Conservation (phyloP, 768 basidiomycete species). For the Termitomyces sp. region DNA sequence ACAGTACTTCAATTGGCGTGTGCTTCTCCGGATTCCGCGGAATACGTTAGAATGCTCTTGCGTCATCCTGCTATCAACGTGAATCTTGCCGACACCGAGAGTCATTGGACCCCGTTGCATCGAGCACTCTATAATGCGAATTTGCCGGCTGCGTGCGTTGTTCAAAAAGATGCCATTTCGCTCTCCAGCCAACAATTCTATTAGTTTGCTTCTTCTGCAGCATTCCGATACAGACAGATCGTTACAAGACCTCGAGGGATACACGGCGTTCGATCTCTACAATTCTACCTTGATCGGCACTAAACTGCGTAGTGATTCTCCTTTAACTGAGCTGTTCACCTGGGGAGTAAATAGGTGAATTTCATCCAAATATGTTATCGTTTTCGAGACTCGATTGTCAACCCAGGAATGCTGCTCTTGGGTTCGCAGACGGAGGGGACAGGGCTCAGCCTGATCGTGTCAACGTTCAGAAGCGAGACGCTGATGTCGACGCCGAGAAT, state of each 20-base stretch:
- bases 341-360: slow-evolving; percentile 81
- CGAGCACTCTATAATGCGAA: slow-evolving; percentile 82
- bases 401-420: slow-evolving; percentile 81
- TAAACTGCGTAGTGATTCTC: slow-evolving; percentile 41
- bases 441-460: slow-evolving; percentile 78
- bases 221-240: slow-evolving; percentile 67
- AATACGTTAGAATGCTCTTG: slow-evolving; percentile 77
- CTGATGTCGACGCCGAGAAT: slow-evolving; percentile 20
- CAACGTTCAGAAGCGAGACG: slow-evolving; percentile 40
- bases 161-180: background rate
- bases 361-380: background rate
- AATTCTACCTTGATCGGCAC: slow-evolving; percentile 84
- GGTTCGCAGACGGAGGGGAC: slow-evolving; percentile 77
- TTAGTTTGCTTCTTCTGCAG: slow-evolving; percentile 71
- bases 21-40: slow-evolving; percentile 60
- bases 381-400: background rate
- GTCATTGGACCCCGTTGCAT: slow-evolving; percentile 89
- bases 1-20: slow-evolving; percentile 85
- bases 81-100: slow-evolving; percentile 80
- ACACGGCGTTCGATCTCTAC: slow-evolving; percentile 90
- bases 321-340: slow-evolving; percentile 65
- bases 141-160: slow-evolving; percentile 59
- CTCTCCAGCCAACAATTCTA: background rate
- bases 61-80: slow-evolving; percentile 73
- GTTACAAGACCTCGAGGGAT: slow-evolving; percentile 82